These are phyloP conservation scores for Calonectria leucothoes DNA, from an alignment of 2,329 filamentous ascomycete genomes.

Conservation along the genomic window DNA sequence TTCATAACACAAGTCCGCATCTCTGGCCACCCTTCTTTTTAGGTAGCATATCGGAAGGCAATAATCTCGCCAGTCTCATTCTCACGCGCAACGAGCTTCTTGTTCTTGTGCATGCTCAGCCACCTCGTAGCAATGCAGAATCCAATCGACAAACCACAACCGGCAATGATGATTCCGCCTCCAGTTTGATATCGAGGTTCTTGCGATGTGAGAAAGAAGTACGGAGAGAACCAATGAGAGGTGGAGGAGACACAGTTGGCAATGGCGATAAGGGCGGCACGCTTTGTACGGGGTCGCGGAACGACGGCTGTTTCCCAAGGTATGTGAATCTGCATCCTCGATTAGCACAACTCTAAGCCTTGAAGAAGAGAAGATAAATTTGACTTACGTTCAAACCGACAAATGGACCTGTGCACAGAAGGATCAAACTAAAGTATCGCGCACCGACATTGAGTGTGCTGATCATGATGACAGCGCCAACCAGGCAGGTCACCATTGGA, in stretches of 20 bases:
- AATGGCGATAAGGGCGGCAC: conserved; percentile 53
- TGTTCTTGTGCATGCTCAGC: not conserved
- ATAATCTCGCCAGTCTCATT: not conserved
- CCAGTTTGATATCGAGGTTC: conserved; percentile 41
- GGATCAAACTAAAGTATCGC: conserved; percentile 55
- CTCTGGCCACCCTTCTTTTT: not conserved
- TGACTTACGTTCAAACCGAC: conserved; percentile 45
- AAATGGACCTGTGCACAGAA: conserved; percentile 52
- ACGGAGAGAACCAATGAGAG: conserved; percentile 53
- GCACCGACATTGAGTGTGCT: conserved; percentile 53
- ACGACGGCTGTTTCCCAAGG: conserved; percentile 54
- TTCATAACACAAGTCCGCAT: not conserved
- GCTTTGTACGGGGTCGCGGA: conserved; percentile 51
- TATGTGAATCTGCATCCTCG: conserved; percentile 41
- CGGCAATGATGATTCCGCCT: conserved; percentile 37
- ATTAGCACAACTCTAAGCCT: not conserved
- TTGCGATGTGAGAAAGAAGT: conserved; percentile 46
- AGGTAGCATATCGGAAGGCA: not conserved
- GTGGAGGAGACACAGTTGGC: conserved; percentile 51
- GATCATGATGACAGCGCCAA: conserved; percentile 55
- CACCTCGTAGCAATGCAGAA: not conserved
- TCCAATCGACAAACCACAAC: conserved; percentile 28
- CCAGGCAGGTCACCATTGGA: conserved; percentile 47
- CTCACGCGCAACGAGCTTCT: not conserved
- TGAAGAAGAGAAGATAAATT: not conserved